phyloP scores from a whole-genome alignment of 345 rosid genomes.

The Stellera chamaejasme region DNA sequence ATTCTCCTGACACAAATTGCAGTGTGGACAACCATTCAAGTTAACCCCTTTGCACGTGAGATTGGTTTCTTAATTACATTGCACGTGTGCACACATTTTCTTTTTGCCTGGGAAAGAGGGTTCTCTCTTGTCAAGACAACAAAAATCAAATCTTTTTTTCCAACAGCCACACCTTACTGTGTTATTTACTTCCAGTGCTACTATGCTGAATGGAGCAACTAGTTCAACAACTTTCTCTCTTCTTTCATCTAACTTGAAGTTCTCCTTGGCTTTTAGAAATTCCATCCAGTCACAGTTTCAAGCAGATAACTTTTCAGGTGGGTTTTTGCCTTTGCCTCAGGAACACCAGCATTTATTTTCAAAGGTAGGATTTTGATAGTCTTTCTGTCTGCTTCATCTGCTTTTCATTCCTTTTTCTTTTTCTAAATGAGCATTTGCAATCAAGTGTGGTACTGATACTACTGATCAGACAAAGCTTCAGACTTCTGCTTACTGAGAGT shows the following conservation, averaged over 20 bases:
- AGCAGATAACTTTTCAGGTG: not conserved
- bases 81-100: slow-evolving; percentile 40
- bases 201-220: slow-evolving; percentile 16
- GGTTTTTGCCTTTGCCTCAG: slow-evolving; percentile 7
- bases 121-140: slow-evolving; percentile 20
- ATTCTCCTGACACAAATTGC: slow-evolving; percentile 35
- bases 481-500: not conserved
- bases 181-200: slow-evolving; percentile 12
- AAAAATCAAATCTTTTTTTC: slow-evolving; percentile 17
- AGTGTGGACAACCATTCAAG: slow-evolving; percentile 35
- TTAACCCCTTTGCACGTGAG: slow-evolving; percentile 39
- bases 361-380: not conserved
- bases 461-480: slow-evolving; percentile 4
- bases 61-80: slow-evolving; percentile 14
- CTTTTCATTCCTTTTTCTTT: not conserved
- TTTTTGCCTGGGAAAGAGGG: slow-evolving; percentile 20
- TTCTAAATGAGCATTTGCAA: slow-evolving; percentile 4
- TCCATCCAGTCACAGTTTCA: not conserved
- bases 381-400: not conserved
- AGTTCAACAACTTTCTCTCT: too few species aligned
- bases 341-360: not conserved
- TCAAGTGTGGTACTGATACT: not conserved
- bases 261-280: not conserved
- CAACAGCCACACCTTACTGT: slow-evolving; percentile 19
- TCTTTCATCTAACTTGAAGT: too few species aligned